Base-by-base conservation (phyloP, 208 protist species). In the Phytomonas francai region DNA sequence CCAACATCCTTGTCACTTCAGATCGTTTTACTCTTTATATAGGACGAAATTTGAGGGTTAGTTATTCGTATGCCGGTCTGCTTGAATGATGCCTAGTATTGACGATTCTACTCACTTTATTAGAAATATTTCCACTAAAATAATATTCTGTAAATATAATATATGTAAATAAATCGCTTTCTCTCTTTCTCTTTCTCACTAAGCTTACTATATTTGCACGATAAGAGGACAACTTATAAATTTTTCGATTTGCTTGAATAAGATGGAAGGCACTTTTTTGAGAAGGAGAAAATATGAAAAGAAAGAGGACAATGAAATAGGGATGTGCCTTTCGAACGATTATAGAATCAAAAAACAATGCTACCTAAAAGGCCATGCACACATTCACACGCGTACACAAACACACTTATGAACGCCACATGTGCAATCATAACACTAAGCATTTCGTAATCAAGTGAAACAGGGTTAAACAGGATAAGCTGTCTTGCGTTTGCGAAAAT, bases 251-350 rank as follows among this genome's bases (percentile, higher is more conserved):
- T 8, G 8, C 3, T 59, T 59, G 5, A 59, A 33, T 8, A 29
- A 33, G 8, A 33, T 59, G 5, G n/a, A n/a, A n/a, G n/a, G n/a
- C n/a, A n/a, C n/a, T n/a, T n/a, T n/a, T n/a, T n/a, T n/a, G n/a
- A n/a, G n/a, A n/a, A n/a, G n/a, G n/a, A 62, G 16, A n/a, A 11
- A 62, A 62, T 42, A 62, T 5, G 33, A n/a, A 62, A 22, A 62
- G 16, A 12, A 3, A n/a, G 14, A 62, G 16, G 3, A 19, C 4
- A 62, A n/a, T 19, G 16, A 12, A n/a, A 3, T 19, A 42, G 16
- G 14, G 16, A 19, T 5, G 16, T 51, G 42, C 7, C 42, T n/a
- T 51, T 22, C 14, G 16, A 51, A 22, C 7, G 16, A n/a, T n/a
- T n/a, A n/a, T n/a, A n/a, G n/a, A n/a, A n/a, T 3, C 42, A 51